Conservation (phyloP, 2,329 filamentous ascomycete genomes). For the Zymoseptoria pseudotritici region DNA sequence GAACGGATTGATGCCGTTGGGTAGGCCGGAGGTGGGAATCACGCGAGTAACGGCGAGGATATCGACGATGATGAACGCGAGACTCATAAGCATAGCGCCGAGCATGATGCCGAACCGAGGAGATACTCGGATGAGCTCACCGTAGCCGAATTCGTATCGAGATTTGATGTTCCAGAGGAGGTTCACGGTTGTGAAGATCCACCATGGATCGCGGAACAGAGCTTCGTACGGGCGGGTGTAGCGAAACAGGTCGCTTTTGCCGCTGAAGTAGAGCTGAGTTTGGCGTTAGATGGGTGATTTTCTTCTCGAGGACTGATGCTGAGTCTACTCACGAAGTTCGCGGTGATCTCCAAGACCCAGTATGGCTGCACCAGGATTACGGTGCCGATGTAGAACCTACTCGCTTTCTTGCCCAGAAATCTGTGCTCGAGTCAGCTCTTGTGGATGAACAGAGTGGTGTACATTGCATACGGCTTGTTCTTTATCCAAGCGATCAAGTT, state of each 20-base stretch:
- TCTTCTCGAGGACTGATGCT: neutral
- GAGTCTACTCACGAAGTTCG: slow-evolving; percentile 44
- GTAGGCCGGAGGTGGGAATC: slow-evolving; percentile 20
- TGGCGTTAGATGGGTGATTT: slow-evolving; percentile 4
- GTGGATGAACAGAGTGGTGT: neutral
- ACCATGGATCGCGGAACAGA: slow-evolving; percentile 59
- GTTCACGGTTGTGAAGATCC: slow-evolving; percentile 54
- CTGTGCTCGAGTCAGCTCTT: neutral
- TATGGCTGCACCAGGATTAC: slow-evolving; percentile 55
- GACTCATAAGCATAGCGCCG: slow-evolving; percentile 52
- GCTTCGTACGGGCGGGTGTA: slow-evolving; percentile 53
- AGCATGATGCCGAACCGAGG: slow-evolving; percentile 59
- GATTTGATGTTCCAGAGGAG: slow-evolving; percentile 58
- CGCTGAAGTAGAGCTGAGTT: slow-evolving; percentile 45
- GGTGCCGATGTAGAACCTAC: slow-evolving; percentile 51
- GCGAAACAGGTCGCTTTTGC: slow-evolving; percentile 40
- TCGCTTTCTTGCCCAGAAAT: slow-evolving; percentile 41
- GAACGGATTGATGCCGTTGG: slow-evolving; percentile 57
- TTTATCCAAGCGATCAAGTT: slow-evolving; percentile 64
- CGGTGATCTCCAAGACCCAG: slow-evolving; percentile 58
- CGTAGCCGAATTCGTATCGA: slow-evolving; percentile 50
- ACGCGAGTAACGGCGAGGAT: slow-evolving; percentile 49
- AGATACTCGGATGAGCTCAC: slow-evolving; percentile 53
- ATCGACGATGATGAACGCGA: slow-evolving; percentile 56
- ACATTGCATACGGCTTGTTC: slow-evolving; percentile 48